These are phyloP conservation scores for Chaetomium olivaceum DNA, from an alignment of 2,329 filamentous ascomycete genomes.

Conservation along the genomic window DNA sequence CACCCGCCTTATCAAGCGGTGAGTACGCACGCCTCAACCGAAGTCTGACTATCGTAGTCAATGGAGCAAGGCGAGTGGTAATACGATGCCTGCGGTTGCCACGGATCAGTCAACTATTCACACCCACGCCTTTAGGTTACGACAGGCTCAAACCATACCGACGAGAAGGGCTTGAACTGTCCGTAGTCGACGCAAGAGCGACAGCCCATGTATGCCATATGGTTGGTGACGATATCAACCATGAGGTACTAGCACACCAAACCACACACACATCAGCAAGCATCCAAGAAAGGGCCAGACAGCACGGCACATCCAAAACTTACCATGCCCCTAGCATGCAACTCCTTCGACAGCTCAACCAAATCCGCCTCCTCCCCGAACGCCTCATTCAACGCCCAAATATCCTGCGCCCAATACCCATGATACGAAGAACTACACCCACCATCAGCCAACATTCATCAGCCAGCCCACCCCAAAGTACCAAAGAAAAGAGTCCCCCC, in stretches of 20 bases:
- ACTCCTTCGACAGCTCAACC: conserved; percentile 48
- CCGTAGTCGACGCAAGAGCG: conserved; percentile 53
- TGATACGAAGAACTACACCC: conserved; percentile 44
- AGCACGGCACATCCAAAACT: background rate
- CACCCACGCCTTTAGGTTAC: background rate
- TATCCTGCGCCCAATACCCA: conserved; percentile 55
- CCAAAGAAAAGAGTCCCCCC: too few relatives aligned
- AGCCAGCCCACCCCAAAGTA: background rate
- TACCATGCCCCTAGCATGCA: conserved; percentile 57
- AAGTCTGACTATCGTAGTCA: conserved; percentile 50
- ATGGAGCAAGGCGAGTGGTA: conserved; percentile 58
- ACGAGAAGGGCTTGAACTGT: conserved; percentile 56
- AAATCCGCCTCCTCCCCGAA: conserved; percentile 55
- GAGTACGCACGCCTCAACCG: conserved; percentile 33
- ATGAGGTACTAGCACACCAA: conserved; percentile 50
- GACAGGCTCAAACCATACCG: conserved; percentile 30
- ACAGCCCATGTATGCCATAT: conserved; percentile 55
- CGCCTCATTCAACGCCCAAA: conserved; percentile 50
- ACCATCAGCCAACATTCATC: background rate
- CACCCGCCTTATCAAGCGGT: background rate
- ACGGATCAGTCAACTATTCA: background rate
- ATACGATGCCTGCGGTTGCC: conserved; percentile 40
- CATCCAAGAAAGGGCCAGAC: background rate
- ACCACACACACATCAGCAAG: background rate
- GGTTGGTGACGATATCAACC: conserved; percentile 61